Conservation (phyloP, 768 basidiomycete genomes). For the Holtermannia corniformis region DNA sequence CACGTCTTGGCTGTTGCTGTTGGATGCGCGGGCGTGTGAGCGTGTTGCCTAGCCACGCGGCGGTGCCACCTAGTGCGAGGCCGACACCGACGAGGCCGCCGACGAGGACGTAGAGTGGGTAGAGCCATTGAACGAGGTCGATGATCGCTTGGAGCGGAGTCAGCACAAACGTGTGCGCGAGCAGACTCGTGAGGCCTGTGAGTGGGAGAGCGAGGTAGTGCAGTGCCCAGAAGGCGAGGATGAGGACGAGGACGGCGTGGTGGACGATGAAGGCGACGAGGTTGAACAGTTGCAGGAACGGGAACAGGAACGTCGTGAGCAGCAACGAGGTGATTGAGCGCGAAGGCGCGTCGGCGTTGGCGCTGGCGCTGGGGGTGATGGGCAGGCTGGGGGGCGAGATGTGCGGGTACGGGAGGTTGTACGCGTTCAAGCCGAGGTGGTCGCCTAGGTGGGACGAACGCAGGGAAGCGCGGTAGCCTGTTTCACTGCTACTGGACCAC, state of each 20-base stretch:
- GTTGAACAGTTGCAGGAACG: constrained; percentile 18
- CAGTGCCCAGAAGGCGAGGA: constrained; percentile 67
- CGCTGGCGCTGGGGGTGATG: neutral
- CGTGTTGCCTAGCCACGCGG: constrained; percentile 21
- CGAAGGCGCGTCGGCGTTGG: neutral
- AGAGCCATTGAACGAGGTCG: constrained; percentile 13
- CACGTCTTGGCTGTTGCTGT: neutral
- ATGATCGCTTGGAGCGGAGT: constrained; percentile 11
- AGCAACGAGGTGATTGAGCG: constrained; percentile 6
- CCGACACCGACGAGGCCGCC: constrained; percentile 23
- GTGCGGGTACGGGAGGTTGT: constrained; percentile 26
- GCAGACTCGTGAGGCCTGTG: constrained; percentile 9
- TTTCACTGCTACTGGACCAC: constrained; percentile 15
- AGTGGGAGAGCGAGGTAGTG: constrained; percentile 64
- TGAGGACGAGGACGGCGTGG: constrained; percentile 43
- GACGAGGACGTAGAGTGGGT: constrained; percentile 27
- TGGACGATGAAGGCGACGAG: constrained; percentile 23
- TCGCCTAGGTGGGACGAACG: constrained; percentile 8
- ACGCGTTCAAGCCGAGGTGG: constrained; percentile 3
- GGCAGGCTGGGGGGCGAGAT: constrained; percentile 13
- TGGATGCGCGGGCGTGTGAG: neutral
- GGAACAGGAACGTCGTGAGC: constrained; percentile 17
- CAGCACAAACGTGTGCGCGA: no score
- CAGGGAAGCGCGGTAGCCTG: constrained; percentile 6
- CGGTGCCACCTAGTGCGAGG: constrained; percentile 20